Percentiles rank a stretch among this genome's conserved stretches.
phyloP scores from a whole-genome alignment of 2,329 filamentous ascomycete species.

The Exophiala phaeomuriformis region DNA sequence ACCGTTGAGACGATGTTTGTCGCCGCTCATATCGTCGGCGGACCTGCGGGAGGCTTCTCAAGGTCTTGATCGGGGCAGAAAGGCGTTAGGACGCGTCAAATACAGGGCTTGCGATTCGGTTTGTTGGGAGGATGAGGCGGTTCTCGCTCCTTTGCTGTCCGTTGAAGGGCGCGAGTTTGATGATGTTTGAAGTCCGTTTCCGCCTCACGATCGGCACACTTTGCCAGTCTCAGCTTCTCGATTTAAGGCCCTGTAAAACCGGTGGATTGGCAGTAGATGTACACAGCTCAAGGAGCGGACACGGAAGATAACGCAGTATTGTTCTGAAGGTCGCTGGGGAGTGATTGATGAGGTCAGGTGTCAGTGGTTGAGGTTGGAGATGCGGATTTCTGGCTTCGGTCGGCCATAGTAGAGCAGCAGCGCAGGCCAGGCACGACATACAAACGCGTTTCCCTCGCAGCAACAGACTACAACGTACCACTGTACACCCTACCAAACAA shows the following conservation, averaged over 20 bases:
- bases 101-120: neutral
- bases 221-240: neutral
- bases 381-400: conserved; percentile 3
- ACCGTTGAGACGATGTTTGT: conserved; percentile 60
- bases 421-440: conserved; percentile 12
- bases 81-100: neutral
- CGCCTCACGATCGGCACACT: conserved; percentile 35
- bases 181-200: conserved; percentile 42
- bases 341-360: conserved; percentile 15
- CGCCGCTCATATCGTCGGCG: conserved; percentile 55
- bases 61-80: neutral
- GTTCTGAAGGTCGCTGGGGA: neutral
- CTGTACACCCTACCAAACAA: conserved; percentile 4
- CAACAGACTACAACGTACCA: conserved; percentile 1
- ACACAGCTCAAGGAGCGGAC: neutral
- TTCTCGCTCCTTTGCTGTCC: neutral
- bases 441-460: conserved; percentile 6
- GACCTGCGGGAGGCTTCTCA: neutral
- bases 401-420: conserved; percentile 4
- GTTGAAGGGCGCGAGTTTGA: conserved; percentile 11
- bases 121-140: neutral
- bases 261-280: neutral
- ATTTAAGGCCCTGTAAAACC: neutral
- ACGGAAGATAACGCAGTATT: neutral
- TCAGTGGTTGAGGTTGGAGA: conserved; percentile 1